Evolutionary conservation across 148 eudicot genomes (phyloP), one percentile per base, ranked within the genome.

Genomic region (Silene uniflora): DNA sequence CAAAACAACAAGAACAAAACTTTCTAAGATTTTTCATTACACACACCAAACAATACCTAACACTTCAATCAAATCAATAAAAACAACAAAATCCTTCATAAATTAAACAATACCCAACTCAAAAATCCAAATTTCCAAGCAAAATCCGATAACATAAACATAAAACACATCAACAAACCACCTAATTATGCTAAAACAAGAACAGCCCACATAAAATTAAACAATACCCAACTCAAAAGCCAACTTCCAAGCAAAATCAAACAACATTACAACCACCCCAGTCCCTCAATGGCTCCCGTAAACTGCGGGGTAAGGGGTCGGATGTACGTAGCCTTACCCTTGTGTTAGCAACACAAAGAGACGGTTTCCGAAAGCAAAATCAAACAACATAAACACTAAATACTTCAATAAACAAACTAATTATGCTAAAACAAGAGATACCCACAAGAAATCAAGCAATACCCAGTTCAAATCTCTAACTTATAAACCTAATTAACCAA

Each of bases 401-500:
- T 71, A 64, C 54, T 25, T 46, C 39, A 72, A 72, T 23, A 16
- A 5, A 71, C 44, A 80, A 52, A 39, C 27, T 56, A 64, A 25
- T 25, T 29, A 29, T 17, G 8, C 63, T 55, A 24, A 73, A 67
- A 70, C n/a, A 66, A 65, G 2, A 67, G 54, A 47, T 2, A 65
- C 80, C 82, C 75, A 73, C 55, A 61, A 67, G 2, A 79, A 72
- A 67, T 72, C 12, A 67, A 54, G 29, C 77, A 61, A 52, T 1
- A 79, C 77, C 77, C 80, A 84, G 62, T 52, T 81, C 78, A 61
- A 52, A 81, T 64, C 35, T 69, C 67, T 58, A 70, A n/a, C 19
- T 39, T 11, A 39, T 47, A 19, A 68, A 35, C 10, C 62, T 3
- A 74, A 80, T 73, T 35, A 25, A 66, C 32, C 25, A 10, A 39